A percentile compares a stretch with the other conserved stretches of the same genome.
Evolutionary conservation across 2,329 filamentous ascomycete genomes (phyloP).

Genomic region (Aspergillus costaricaensis): DNA sequence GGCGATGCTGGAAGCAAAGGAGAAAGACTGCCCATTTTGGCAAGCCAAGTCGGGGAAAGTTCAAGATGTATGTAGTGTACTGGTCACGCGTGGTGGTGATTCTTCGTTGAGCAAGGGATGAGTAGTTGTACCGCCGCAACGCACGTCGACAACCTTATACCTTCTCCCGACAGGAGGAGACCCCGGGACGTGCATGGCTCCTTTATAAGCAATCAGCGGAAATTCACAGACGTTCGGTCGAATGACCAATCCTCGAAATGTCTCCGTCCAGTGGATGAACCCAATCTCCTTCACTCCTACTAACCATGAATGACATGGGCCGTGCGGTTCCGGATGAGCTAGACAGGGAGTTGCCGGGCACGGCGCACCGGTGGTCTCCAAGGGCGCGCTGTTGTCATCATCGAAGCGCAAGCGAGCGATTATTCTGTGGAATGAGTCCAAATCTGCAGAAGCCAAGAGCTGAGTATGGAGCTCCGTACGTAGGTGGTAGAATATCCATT

Average conservation of each 20-base stretch:
- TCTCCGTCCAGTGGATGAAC: not conserved
- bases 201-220: not conserved
- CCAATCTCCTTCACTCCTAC: not conserved
- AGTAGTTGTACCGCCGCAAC: not conserved
- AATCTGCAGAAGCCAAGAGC: not conserved
- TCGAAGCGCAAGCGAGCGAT: not conserved
- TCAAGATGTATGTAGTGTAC: not conserved
- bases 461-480: not conserved
- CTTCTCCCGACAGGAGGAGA: not conserved
- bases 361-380: not conserved
- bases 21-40: not conserved
- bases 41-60: not conserved
- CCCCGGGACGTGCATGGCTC: not conserved
- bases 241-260: not conserved
- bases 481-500: no score
- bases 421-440: not conserved
- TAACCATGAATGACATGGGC: not conserved
- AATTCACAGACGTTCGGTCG: not conserved
- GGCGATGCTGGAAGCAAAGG: not conserved
- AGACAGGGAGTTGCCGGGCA: not conserved
- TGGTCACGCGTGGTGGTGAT: no score
- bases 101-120: not conserved
- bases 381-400: not conserved
- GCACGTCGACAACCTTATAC: not conserved
- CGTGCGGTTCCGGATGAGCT: not conserved